Conservation (phyloP, 164 flowering plant species). For the Litsea cubeba region DNA sequence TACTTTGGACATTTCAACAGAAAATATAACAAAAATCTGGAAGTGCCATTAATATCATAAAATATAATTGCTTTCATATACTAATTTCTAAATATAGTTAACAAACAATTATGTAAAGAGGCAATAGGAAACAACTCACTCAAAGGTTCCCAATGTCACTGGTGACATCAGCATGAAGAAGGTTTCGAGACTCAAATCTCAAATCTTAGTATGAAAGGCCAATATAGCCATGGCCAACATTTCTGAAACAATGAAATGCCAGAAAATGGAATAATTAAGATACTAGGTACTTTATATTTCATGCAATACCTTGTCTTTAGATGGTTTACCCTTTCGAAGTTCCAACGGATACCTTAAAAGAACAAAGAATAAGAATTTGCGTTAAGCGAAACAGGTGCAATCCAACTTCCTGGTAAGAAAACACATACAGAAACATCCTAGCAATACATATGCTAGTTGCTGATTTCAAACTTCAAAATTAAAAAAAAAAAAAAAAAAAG, state of each 20-base stretch:
- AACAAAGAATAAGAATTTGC: constrained; percentile 2
- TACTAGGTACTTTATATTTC: too few relatives aligned
- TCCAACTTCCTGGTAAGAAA: neutral
- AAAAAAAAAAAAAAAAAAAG: too few relatives aligned
- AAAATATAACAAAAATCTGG: too few relatives aligned
- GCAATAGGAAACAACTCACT: neutral
- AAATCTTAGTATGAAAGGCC: neutral
- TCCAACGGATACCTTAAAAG: constrained; percentile 86
- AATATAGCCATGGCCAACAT: neutral
- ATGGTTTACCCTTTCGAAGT: constrained; percentile 84
- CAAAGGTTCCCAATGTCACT: neutral
- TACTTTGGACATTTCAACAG: neutral
- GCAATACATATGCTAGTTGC: too few relatives aligned
- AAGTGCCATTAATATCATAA: neutral
- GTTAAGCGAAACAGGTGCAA: neutral
- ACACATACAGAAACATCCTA: neutral
- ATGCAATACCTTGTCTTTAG: constrained; percentile 67
- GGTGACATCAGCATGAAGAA: neutral
- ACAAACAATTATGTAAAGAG: too few relatives aligned
- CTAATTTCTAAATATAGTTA: neutral
- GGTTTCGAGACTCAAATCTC: neutral
- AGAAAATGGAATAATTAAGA: too few relatives aligned
- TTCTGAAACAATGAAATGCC: too few relatives aligned
- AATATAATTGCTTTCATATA: neutral
- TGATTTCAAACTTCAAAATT: too few relatives aligned